Conservation (phyloP, 768 basidiomycete genomes). For the Lactifluus piperatus region DNA sequence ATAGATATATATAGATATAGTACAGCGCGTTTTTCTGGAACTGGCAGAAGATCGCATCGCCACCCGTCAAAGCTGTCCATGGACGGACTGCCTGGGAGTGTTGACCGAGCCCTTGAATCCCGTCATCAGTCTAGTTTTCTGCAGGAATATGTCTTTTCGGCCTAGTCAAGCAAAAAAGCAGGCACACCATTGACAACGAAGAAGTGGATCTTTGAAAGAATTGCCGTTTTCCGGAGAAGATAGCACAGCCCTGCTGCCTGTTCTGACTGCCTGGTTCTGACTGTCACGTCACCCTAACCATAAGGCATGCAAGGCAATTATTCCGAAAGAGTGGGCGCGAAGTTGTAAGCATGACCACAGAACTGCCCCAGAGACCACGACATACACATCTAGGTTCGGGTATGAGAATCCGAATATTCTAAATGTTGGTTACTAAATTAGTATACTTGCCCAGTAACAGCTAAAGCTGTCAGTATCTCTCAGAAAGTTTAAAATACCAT, state of each 20-base stretch:
- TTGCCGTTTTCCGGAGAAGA: neutral
- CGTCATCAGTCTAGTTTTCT: neutral
- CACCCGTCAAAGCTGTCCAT: neutral
- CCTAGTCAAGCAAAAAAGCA: neutral
- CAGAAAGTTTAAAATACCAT: neutral
- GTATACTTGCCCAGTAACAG: too few species aligned
- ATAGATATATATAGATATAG: too few species aligned
- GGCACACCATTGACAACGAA: neutral
- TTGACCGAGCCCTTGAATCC: neutral
- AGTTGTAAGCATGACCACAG: neutral
- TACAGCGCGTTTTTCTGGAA: neutral
- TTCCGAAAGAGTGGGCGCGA: neutral
- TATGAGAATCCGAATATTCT: neutral
- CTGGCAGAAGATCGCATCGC: neutral
- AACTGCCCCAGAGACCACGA: neutral
- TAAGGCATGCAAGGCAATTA: neutral
- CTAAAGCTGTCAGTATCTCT: too few species aligned
- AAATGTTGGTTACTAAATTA: too few species aligned
- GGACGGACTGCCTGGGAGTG: neutral
- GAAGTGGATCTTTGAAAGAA: conserved; percentile 3
- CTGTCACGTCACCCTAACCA: neutral
- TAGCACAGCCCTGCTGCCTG: neutral
- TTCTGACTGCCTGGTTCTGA: too few species aligned
- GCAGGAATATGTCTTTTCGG: neutral
- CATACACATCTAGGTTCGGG: neutral